A percentile compares a stretch with the other conserved stretches of the same genome.
Conservation (phyloP, 1,284 basidiomycete species). For the Moniliophthora roreri region DNA sequence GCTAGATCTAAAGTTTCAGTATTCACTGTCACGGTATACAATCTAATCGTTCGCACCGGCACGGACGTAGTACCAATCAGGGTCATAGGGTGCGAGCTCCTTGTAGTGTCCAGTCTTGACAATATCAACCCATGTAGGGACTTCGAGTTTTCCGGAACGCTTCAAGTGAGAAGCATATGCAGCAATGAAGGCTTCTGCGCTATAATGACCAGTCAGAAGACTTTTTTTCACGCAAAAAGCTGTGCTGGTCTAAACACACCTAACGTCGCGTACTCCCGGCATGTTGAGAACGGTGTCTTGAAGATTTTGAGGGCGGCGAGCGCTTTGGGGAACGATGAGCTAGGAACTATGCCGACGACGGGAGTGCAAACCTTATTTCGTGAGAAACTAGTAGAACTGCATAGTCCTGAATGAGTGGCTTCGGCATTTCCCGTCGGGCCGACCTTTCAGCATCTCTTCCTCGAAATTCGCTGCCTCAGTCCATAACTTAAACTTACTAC, state of each 20-base stretch:
- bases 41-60: conserved; percentile 64
- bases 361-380: neutral
- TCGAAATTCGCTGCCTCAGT: neutral
- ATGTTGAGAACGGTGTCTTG: conserved; percentile 59
- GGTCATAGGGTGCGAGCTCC: conserved; percentile 98
- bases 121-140: conserved; percentile 98
- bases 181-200: conserved; percentile 88
- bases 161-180: conserved; percentile 95
- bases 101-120: conserved; percentile 99
- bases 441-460: neutral
- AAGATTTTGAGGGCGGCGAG: too few relatives aligned
- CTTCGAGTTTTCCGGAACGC: conserved; percentile 96
- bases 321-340: conserved; percentile 10
- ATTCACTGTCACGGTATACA: conserved; percentile 4
- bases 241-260: conserved; percentile 46
- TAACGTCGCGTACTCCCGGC: conserved; percentile 92
- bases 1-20: conserved; percentile 47
- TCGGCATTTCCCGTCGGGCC: neutral
- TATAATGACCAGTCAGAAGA: conserved; percentile 32
- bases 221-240: conserved; percentile 13
- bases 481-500: too few relatives aligned
- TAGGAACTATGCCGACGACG: neutral
- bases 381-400: neutral
- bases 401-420: neutral
- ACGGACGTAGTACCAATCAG: conserved; percentile 99